Base-by-base conservation (phyloP, 2,329 filamentous ascomycete genomes). In the Colletotrichum echinochloae region DNA sequence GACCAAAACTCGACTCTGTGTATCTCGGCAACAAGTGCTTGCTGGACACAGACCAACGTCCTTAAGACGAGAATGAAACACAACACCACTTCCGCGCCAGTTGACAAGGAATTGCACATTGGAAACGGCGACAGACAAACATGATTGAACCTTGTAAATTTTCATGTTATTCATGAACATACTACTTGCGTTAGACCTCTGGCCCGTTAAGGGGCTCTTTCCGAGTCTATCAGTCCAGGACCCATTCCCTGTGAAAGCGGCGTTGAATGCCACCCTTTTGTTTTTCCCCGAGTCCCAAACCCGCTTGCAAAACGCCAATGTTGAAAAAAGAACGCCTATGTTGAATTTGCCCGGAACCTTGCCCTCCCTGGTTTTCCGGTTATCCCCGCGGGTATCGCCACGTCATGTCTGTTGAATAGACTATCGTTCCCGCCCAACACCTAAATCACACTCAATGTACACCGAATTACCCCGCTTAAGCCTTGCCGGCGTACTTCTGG, bases 401-500 rank as follows among this genome's bases (percentile, higher is more conserved):
- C 65, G 51, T 72, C 51, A 64, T 44, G 70, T 73, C 72, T 73
- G 72, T 73, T 73, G 71, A 73, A 73, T 70, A 73, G 70, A 73
- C 66, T 63, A 60, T 69, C 64, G n/a, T 66, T 69, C 57, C 68
- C 64, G 39, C 52, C 64, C 66, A 71, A 71, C 65, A 71, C 69
- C 65, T 67, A 73, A 72, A 73, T 62, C 67, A 65, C 60, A 68
- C 65, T 66, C 71, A 52, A 46, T 70, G 37, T 71, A 70, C 65
- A 72, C 55, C 63, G 35, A 44, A 49, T 39, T 56, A 44, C 37
- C 39, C 48, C 59, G 48, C 46, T 72, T 67, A 72, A 8, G 70
- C 72, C 64, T 73, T 70, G 72, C 62, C 55, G 82, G 90, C 81
- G 86, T 97, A 92, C 89, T 97, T 94, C 84, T 91, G 84, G 82